Base-by-base conservation (phyloP, 139 green algal species). In the Microglena sp. region DNA sequence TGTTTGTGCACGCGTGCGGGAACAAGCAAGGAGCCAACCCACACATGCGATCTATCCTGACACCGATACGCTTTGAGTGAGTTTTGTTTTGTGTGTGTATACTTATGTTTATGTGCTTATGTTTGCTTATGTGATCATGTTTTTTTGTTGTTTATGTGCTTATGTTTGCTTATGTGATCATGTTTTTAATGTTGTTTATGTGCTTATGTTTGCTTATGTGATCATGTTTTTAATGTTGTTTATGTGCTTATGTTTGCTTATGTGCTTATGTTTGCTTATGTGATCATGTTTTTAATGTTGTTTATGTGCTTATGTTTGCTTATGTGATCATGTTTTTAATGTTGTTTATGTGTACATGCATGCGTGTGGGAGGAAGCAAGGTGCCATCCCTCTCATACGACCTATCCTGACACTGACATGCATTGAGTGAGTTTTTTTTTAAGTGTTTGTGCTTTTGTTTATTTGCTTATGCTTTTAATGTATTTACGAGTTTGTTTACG, bases 31-130 rank as follows among this genome's bases (percentile, higher is more conserved):
- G 21, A 33, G 5, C 4, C 5, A 27, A 61, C 43, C 24, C 2
- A n/a, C 24, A 45, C 5, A 2, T 68, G 64, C 33, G 26, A 2
- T 22, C 34, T 2, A 24, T 64, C 34, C 64, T 70, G 5, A 28
- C 64, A 3, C 36, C 54, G 27, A 64, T 36, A 4, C 64, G 35
- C 8, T 21, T 15, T 60, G 53, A 29, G 53, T 60, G 53, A 33
- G 53, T 60, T 15, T 26, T 15, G 22, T 15, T 60, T 15, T 60
- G 53, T 60, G 53, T 60, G 53, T 60, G 53, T 60, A 22, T 60
- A 22, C 27, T 15, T 60, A 7, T 60, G 53, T 26, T 27, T 18
- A 18, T 60, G 53, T 60, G 15, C 24, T 32, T 26, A 22, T 26
- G 53, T 26, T 22, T 60, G 2, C 34, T 64, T 40, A 3, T 21